These are phyloP conservation scores for Populus hybrid DNA, from an alignment of 441 rosid genomes.

Conservation along the genomic window DNA sequence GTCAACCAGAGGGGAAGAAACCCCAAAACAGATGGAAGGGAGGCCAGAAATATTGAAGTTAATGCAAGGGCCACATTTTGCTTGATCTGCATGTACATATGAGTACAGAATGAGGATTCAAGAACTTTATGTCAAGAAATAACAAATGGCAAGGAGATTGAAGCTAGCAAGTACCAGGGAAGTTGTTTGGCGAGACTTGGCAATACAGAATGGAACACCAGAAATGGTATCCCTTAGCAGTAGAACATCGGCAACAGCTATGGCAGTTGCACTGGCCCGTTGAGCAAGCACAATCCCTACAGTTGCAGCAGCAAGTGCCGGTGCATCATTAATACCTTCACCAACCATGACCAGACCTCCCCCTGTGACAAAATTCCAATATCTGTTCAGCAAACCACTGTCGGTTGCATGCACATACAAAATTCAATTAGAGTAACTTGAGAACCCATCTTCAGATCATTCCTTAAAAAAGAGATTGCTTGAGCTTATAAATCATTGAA, in stretches of 20 bases:
- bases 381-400: conserved; percentile 8
- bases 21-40: conserved; percentile 79
- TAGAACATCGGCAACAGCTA: conserved; percentile 81
- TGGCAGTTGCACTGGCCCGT: conserved; percentile 94
- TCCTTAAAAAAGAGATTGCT: conserved; percentile 6
- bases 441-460: not conserved
- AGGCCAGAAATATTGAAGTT: conserved; percentile 66
- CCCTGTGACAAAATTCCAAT: conserved; percentile 43
- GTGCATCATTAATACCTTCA: conserved; percentile 96
- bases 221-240: conserved; percentile 70
- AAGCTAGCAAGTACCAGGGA: conserved; percentile 47
- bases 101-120: conserved; percentile 13
- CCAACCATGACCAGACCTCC: conserved; percentile 95
- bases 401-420: not conserved
- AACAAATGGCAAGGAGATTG: not conserved
- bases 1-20: conserved; percentile 86
- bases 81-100: conserved; percentile 54
- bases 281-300: conserved; percentile 96
- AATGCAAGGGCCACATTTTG: conserved; percentile 86
- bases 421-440: not conserved
- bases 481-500: not conserved
- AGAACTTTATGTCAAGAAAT: conserved; percentile 8
- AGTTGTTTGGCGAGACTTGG: conserved; percentile 81
- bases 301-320: conserved; percentile 94
- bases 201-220: conserved; percentile 80